Base-by-base conservation (phyloP, 139 green algal species). In the Closterium sp. region DNA sequence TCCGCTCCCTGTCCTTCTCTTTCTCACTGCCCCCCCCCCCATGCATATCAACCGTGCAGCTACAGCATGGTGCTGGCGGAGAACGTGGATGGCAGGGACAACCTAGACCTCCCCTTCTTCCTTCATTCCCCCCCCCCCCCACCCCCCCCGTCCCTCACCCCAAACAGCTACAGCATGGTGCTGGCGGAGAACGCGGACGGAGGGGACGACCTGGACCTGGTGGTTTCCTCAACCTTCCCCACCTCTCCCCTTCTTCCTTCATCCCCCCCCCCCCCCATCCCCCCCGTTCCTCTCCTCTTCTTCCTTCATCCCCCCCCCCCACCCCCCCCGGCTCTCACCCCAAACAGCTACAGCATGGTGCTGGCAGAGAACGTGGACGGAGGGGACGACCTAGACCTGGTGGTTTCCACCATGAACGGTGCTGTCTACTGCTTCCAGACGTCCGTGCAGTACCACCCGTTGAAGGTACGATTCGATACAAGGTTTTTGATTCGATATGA, bases 331-430 rank as follows among this genome's bases (percentile, higher is more conserved):
- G 28, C 76, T 85, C 76, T 85, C 76, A 6, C 84, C 4, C 69
- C 84, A 3, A 28, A 12, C 90, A 93, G 90, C 1, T 98, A 99
- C 93, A 93, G 93, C 33, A 97, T 97, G 91, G 97, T 98, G 55
- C 96, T 99, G 84, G 97, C 96, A 0, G 98, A 99, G 84, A 97
- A 99, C 95, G 64, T 99, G 76, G 95, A 97, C 86, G 94, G 95
- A 36, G 84, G 92, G 28, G 91, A 91, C 10, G 87, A 94, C n/a
- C 31, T 95, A 88, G 97, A 99, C 88, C 95, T 99, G 84, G 43
- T 99, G 33, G 95, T 98, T 69, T 92, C 97, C 34, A 99, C 98
- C 86, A 98, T 98, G 97, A 98, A 97, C 87, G 98, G 98, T 85
- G 98, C 98, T 90, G 94, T 99, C 9, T 98, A 98, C 91, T 90